A percentile compares a stretch with the other conserved stretches of the same genome.
Conservation (phyloP, 345 rosid species). For the Eucalyptus polyanthemos region DNA sequence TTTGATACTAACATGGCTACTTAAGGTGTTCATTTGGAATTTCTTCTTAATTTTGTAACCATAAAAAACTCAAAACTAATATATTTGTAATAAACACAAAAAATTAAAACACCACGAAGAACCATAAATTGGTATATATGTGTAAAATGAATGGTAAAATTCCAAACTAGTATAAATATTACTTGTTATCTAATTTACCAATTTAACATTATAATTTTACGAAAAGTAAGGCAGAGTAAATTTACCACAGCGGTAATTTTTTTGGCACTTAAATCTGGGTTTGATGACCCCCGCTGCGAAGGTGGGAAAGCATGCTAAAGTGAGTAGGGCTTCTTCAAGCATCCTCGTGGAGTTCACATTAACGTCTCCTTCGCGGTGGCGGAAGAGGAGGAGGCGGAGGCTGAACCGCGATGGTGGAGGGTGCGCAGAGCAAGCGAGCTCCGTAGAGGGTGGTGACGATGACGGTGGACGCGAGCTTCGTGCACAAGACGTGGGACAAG, state of each 20-base stretch:
- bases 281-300: not conserved
- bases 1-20: fast-evolving
- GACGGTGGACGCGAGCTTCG: constrained; percentile 59
- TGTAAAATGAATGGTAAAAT: too few species aligned
- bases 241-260: too few species aligned
- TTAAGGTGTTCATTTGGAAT: too few species aligned
- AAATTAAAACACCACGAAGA: too few species aligned
- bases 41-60: fast-evolving
- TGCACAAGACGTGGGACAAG: constrained; percentile 60
- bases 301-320: not conserved
- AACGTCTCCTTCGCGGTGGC: not conserved
- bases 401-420: not conserved
- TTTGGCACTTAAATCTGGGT: not conserved
- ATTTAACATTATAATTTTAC: too few species aligned
- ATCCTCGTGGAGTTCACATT: not conserved
- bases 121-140: too few species aligned
- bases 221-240: too few species aligned
- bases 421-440: not conserved
- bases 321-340: not conserved
- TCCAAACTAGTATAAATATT: too few species aligned
- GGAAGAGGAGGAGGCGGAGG: not conserved
- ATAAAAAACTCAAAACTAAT: fast-evolving
- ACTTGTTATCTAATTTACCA: too few species aligned
- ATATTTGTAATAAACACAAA: too few species aligned
- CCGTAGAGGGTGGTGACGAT: not conserved